Evolutionary conservation across 345 rosid genomes (phyloP).

Genomic region (Anacardium occidentale): DNA sequence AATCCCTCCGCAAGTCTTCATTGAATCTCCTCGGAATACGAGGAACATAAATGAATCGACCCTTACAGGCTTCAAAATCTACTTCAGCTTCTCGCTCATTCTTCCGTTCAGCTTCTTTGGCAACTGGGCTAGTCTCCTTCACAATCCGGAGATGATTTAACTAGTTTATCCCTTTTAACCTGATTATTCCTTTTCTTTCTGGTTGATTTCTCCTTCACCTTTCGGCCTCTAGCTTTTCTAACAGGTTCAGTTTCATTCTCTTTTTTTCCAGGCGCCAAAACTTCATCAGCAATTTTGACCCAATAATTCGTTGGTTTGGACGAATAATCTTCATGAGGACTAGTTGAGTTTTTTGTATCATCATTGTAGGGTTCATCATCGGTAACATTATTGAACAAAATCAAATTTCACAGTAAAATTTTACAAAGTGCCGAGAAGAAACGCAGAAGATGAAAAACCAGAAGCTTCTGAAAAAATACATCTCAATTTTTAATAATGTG

Average conservation of each 20-base stretch:
- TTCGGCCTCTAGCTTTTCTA: neutral
- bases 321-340: conserved; percentile 19
- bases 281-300: conserved; percentile 19
- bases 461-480: too few relatives aligned
- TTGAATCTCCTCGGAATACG: conserved; percentile 59
- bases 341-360: conserved; percentile 12
- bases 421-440: too few relatives aligned
- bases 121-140: conserved; percentile 1
- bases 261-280: neutral
- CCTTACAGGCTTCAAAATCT: conserved; percentile 41
- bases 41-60: conserved; percentile 56
- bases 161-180: conserved; percentile 20
- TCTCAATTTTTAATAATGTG: too few relatives aligned
- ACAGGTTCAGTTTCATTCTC: conserved; percentile 27
- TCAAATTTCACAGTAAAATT: too few relatives aligned
- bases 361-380: neutral
- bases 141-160: conserved; percentile 12
- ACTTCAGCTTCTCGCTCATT: neutral
- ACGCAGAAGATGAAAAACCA: too few relatives aligned
- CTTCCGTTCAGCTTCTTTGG: neutral
- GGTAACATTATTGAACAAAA: too few relatives aligned
- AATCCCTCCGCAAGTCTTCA: conserved; percentile 61
- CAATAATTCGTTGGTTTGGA: conserved; percentile 14
- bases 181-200: neutral
- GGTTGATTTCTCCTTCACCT: neutral